Percentiles rank a stretch among this genome's conserved stretches.
Conservation (phyloP, 495 filamentous ascomycete species). For the Neurospora cerealis region DNA sequence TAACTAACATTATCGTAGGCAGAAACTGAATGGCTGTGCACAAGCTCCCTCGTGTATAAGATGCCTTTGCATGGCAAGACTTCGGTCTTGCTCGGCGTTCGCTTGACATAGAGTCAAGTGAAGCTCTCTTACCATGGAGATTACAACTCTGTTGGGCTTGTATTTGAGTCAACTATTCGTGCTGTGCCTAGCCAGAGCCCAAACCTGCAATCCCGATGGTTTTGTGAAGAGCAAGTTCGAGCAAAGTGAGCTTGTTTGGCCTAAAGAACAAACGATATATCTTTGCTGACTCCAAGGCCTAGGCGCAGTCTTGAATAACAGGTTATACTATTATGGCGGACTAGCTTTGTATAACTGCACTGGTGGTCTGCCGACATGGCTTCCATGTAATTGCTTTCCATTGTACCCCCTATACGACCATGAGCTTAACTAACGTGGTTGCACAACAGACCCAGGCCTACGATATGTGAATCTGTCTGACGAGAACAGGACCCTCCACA, state of each 20-base stretch:
- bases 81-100: not conserved
- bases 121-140: not conserved
- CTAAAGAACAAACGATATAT: not conserved
- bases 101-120: not conserved
- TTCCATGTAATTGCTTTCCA: not conserved
- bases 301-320: not conserved
- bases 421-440: not conserved
- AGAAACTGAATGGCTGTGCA: not conserved
- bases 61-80: not conserved
- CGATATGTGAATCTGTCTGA: not conserved
- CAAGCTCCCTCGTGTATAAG: not conserved
- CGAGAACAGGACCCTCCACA: not conserved
- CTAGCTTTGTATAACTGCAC: not conserved
- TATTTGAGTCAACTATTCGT: not conserved
- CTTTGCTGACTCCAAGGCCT: not conserved
- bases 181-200: not conserved
- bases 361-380: not conserved
- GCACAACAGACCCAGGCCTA: not conserved
- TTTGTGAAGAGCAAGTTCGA: not conserved
- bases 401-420: not conserved
- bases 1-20: not conserved
- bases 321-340: not conserved
- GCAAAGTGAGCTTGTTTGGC: not conserved
- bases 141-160: not conserved
- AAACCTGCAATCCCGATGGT: not conserved